Evolutionary conservation across 257 asterid species (phyloP).

Genomic region (Nyctanthes arbortristis): DNA sequence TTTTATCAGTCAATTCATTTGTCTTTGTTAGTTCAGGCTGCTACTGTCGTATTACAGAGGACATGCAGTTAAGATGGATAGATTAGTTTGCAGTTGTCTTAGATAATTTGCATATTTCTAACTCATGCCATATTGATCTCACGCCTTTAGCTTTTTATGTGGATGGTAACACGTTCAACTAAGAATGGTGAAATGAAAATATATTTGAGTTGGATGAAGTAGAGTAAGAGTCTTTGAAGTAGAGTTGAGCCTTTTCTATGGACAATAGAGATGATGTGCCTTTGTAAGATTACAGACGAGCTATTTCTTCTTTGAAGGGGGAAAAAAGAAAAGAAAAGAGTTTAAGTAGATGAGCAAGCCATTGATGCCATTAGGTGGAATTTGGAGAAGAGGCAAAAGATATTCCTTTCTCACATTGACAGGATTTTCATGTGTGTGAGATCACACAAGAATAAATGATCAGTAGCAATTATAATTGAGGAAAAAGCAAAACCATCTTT

Average conservation of each 20-base stretch:
- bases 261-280: not conserved
- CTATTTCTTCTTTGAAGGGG: not conserved
- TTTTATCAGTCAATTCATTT: constrained; percentile 7
- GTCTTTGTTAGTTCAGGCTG: constrained; percentile 15
- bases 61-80: constrained; percentile 14
- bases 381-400: not conserved
- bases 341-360: not conserved
- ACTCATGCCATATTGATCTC: not conserved
- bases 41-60: constrained; percentile 10
- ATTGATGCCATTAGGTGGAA: not conserved
- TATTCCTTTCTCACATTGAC: too few species aligned
- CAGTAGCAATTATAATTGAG: not conserved
- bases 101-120: not conserved
- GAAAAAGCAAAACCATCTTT: not conserved
- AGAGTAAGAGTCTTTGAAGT: not conserved
- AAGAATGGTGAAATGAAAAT: not conserved
- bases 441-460: not conserved
- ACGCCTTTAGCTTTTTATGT: not conserved
- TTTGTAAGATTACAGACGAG: not conserved
- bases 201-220: not conserved
- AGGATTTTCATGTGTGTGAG: not conserved
- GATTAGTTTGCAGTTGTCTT: not conserved
- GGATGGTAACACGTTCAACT: not conserved
- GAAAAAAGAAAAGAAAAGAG: too few species aligned
- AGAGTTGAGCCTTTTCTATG: not conserved